phyloP scores from a whole-genome alignment of 2,329 filamentous ascomycete genomes.

The Cladophialophora exuberans region DNA sequence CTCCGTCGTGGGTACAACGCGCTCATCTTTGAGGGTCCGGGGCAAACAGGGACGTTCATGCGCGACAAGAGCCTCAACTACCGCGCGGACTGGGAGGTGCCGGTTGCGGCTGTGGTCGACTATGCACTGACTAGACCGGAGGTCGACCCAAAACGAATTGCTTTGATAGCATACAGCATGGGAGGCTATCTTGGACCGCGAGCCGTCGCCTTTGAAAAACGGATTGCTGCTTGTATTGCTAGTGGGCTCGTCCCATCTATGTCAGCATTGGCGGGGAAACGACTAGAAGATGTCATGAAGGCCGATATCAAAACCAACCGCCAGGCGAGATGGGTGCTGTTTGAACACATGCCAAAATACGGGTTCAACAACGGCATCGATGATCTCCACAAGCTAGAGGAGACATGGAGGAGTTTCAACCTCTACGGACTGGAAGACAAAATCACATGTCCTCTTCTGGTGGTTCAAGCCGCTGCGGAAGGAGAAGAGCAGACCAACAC shows the following conservation, averaged over 20 bases:
- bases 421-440: constrained; percentile 16
- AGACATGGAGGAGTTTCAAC: neutral
- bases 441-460: constrained; percentile 14
- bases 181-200: constrained; percentile 40
- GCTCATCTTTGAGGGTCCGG: constrained; percentile 41
- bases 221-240: constrained; percentile 34
- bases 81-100: constrained; percentile 39
- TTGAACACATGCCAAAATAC: constrained; percentile 18
- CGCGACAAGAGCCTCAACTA: constrained; percentile 36
- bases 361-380: constrained; percentile 13
- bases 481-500: constrained; percentile 3
- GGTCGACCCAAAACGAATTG: constrained; percentile 35
- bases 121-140: constrained; percentile 32
- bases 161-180: constrained; percentile 36
- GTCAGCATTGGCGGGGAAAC: neutral
- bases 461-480: constrained; percentile 12
- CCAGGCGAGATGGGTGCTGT: constrained; percentile 1
- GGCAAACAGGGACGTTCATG: constrained; percentile 36
- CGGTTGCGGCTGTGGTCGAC: constrained; percentile 38
- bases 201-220: constrained; percentile 38
- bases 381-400: constrained; percentile 2
- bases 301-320: constrained; percentile 1
- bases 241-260: constrained; percentile 11
- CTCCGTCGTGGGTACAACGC: constrained; percentile 39
- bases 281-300: neutral